A percentile compares a stretch with the other conserved stretches of the same genome.
Evolutionary conservation across 345 rosid species (phyloP).

Genomic region (Orychophragmus violaceus): DNA sequence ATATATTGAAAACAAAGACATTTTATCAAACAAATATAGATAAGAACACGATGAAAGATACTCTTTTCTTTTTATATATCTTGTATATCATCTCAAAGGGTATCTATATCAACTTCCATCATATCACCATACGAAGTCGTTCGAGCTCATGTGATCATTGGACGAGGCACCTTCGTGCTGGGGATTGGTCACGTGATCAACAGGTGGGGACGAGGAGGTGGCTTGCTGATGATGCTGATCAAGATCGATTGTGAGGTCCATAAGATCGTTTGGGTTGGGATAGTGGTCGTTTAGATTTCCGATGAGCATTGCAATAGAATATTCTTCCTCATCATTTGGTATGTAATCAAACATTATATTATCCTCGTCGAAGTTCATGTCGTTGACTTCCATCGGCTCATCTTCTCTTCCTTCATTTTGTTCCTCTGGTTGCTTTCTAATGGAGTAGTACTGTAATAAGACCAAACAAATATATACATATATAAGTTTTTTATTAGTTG

Average conservation of each 20-base stretch:
- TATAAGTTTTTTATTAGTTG: not conserved
- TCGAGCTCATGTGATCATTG: not conserved
- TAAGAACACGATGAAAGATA: not conserved
- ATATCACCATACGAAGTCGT: conserved; percentile 7
- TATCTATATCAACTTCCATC: not conserved
- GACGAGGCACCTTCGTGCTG: not conserved
- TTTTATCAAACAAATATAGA: not conserved
- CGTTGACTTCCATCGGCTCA: not conserved
- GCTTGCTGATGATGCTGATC: conserved; percentile 14
- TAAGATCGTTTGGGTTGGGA: conserved; percentile 11
- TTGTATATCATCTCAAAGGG: conserved; percentile 10
- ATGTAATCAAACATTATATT: not conserved
- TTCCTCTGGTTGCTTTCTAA: conserved; percentile 22
- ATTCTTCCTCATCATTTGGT: conserved; percentile 50
- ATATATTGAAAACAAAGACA: not conserved
- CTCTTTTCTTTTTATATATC: not conserved
- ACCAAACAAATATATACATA: not conserved
- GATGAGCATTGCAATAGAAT: conserved; percentile 38
- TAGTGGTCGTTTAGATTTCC: conserved; percentile 39
- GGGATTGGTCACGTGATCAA: not conserved
- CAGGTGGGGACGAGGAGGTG: not conserved
- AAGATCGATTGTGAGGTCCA: not conserved
- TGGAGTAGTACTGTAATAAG: conserved; percentile 49
- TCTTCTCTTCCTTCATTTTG: conserved; percentile 1
- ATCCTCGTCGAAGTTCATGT: not conserved